A percentile compares a stretch with the other conserved stretches of the same genome.
Conservation (phyloP, 495 filamentous ascomycete species). For the Aspergillus haitiensis region DNA sequence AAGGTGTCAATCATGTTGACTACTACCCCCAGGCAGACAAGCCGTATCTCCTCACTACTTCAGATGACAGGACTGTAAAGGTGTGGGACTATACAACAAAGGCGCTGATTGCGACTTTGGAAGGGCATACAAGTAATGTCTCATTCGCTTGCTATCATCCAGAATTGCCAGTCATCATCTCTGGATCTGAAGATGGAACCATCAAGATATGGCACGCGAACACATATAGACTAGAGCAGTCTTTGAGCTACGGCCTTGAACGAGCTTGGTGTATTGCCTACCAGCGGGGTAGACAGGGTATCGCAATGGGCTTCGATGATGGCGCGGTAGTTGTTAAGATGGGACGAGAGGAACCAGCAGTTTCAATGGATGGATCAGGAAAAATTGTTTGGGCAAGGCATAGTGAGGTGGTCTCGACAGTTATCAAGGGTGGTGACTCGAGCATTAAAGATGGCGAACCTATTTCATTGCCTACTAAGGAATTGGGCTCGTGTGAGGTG, state of each 20-base stretch:
- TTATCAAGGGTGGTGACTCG: slow-evolving; percentile 89
- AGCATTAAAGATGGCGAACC: slow-evolving; percentile 84
- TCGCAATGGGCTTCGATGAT: slow-evolving; percentile 97
- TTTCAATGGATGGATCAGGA: slow-evolving; percentile 93
- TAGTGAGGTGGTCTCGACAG: slow-evolving; percentile 87
- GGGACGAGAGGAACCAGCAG: slow-evolving; percentile 94
- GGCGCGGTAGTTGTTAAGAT: slow-evolving; percentile 97
- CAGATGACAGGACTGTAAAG: slow-evolving; percentile 91
- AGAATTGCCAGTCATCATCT: slow-evolving; percentile 95
- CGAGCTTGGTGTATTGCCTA: slow-evolving; percentile 97
- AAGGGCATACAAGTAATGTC: slow-evolving; percentile 98
- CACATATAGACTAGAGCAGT: slow-evolving; percentile 93
- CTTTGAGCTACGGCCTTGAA: slow-evolving; percentile 91
- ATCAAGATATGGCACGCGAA: slow-evolving; percentile 99
- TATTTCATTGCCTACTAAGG: slow-evolving; percentile 84
- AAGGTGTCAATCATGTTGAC: slow-evolving; percentile 97
- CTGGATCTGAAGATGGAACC: slow-evolving; percentile 97
- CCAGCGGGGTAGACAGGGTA: slow-evolving; percentile 87
- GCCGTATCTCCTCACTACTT: slow-evolving; percentile 94
- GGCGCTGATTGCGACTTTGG: slow-evolving; percentile 90
- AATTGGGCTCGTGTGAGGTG: slow-evolving; percentile 91
- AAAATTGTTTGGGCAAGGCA: slow-evolving; percentile 96
- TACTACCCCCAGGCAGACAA: slow-evolving; percentile 97
- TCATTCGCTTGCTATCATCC: slow-evolving; percentile 98
- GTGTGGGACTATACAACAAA: slow-evolving; percentile 99